Percentiles rank a stretch among this genome's conserved stretches.
Evolutionary conservation across 495 filamentous ascomycete species (phyloP).

Genomic region (Eremomyces bilateralis): DNA sequence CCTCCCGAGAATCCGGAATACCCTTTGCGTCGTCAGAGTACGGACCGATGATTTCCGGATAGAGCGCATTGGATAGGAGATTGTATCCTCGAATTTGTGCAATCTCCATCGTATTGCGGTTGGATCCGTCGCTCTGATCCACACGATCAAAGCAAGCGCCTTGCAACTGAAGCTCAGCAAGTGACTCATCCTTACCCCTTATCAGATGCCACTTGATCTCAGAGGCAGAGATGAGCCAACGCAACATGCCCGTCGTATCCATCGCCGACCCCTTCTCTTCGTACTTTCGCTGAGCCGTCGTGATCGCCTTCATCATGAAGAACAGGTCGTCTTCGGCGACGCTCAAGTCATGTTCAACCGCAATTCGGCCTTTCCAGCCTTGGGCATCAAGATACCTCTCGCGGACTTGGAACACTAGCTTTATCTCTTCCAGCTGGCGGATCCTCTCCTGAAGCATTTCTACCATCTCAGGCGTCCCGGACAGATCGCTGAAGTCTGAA

Average conservation of each 20-base stretch:
- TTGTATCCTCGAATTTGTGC: slow-evolving; percentile 70
- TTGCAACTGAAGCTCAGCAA: slow-evolving; percentile 84
- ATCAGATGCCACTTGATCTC: slow-evolving; percentile 97
- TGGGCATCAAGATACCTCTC: slow-evolving; percentile 68
- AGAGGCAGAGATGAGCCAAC: slow-evolving; percentile 72
- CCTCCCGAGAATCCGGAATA: slow-evolving; percentile 25
- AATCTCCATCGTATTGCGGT: slow-evolving; percentile 76
- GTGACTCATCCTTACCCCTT: slow-evolving; percentile 57
- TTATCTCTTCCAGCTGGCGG: slow-evolving; percentile 89
- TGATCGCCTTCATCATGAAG: slow-evolving; percentile 99
- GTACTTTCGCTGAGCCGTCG: slow-evolving; percentile 71
- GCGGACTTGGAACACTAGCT: slow-evolving; percentile 83
- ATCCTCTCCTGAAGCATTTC: slow-evolving; percentile 77
- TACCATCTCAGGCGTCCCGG: slow-evolving; percentile 86
- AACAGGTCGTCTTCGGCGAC: slow-evolving; percentile 92
- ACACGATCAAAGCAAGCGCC: slow-evolving; percentile 81
- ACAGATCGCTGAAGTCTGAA: slow-evolving; percentile 96
- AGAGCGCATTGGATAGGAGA: slow-evolving; percentile 70
- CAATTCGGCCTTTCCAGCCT: slow-evolving; percentile 74
- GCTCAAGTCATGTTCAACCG: slow-evolving; percentile 69
- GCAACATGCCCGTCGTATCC: slow-evolving; percentile 54
- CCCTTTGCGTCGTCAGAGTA: slow-evolving; percentile 45
- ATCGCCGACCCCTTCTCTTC: slow-evolving; percentile 41
- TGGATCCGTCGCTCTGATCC: slow-evolving; percentile 91
- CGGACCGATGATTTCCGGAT: slow-evolving; percentile 85